Evolutionary conservation across 192 early-diverging fungal species (phyloP).

Genomic region (Chytriomyces sp.): DNA sequence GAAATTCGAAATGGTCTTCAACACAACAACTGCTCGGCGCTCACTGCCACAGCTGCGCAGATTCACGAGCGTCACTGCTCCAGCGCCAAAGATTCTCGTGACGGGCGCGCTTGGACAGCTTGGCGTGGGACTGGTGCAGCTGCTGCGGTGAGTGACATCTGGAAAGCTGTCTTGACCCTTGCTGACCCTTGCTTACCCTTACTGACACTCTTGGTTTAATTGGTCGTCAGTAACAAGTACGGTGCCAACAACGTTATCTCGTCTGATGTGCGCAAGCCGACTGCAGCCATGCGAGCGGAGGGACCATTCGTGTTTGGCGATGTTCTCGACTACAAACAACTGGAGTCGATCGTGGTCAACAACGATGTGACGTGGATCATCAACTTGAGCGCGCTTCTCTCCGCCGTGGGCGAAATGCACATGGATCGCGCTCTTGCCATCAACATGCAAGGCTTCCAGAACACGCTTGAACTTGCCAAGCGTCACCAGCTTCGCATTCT

Average conservation of each 20-base stretch:
- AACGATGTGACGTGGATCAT: constrained; percentile 70
- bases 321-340: constrained; percentile 65
- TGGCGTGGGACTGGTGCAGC: constrained; percentile 64
- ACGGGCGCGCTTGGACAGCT: constrained; percentile 70
- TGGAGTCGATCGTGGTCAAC: constrained; percentile 70
- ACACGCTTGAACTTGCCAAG: constrained; percentile 66
- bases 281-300: constrained; percentile 47
- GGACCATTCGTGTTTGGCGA: constrained; percentile 73
- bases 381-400: constrained; percentile 70
- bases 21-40: too few relatives aligned
- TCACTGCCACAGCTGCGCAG: too few relatives aligned
- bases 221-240: constrained; percentile 48
- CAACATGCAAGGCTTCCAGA: constrained; percentile 72
- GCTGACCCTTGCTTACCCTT: constrained; percentile 10
- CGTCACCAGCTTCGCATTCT: constrained; percentile 62
- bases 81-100: constrained; percentile 62
- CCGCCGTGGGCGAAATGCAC: constrained; percentile 71
- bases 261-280: constrained; percentile 70
- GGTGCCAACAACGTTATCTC: constrained; percentile 68
- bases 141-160: constrained; percentile 47
- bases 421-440: constrained; percentile 61
- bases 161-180: constrained; percentile 30
- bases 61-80: constrained; percentile 5
- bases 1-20: too few relatives aligned
- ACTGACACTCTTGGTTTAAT: neutral